Percentiles rank a stretch among this genome's conserved stretches.
These are phyloP conservation scores for Lunularia cruciata DNA, from an alignment of 225 moss, liverwort and hornwort genomes.

Conservation along the genomic window DNA sequence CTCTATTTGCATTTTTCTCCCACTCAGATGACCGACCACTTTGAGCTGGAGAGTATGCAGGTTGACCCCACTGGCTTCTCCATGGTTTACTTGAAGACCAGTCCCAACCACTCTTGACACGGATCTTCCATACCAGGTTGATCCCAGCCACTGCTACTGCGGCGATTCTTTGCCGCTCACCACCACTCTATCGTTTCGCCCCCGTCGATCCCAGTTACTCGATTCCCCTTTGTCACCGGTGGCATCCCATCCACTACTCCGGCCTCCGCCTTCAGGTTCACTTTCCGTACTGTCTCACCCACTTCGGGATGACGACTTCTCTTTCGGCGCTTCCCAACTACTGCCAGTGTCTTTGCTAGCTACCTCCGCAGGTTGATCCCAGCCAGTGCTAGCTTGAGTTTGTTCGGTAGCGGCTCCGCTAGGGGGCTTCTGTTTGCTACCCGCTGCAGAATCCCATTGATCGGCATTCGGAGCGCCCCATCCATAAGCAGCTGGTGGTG, in stretches of 20 bases:
- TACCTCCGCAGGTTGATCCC: constrained; percentile 14
- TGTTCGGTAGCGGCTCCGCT: neutral
- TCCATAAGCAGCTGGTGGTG: constrained; percentile 16
- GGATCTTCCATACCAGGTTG: constrained; percentile 20
- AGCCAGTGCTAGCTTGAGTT: constrained; percentile 7
- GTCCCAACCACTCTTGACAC: constrained; percentile 26
- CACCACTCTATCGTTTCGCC: constrained; percentile 14
- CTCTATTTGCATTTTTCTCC: constrained; percentile 18
- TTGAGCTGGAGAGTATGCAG: constrained; percentile 30
- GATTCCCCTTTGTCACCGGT: constrained; percentile 3
- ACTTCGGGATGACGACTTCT: constrained; percentile 13
- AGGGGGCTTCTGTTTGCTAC: constrained; percentile 13
- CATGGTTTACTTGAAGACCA: constrained; percentile 15
- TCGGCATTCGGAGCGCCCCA: constrained; percentile 12
- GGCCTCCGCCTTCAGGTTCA: neutral
- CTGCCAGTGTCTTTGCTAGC: constrained; percentile 12
- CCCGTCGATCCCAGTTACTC: constrained; percentile 12
- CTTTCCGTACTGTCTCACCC: constrained; percentile 20
- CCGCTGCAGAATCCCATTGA: constrained; percentile 20
- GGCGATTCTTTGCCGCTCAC: constrained; percentile 25
- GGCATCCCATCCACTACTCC: constrained; percentile 13
- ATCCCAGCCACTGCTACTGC: constrained; percentile 31
- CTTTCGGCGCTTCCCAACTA: constrained; percentile 15
- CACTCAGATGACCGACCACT: constrained; percentile 30
- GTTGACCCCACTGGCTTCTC: constrained; percentile 33